Evolutionary conservation across 371 early-diverging fungal genomes (phyloP).

Genomic region (Apophysomyces sp.): DNA sequence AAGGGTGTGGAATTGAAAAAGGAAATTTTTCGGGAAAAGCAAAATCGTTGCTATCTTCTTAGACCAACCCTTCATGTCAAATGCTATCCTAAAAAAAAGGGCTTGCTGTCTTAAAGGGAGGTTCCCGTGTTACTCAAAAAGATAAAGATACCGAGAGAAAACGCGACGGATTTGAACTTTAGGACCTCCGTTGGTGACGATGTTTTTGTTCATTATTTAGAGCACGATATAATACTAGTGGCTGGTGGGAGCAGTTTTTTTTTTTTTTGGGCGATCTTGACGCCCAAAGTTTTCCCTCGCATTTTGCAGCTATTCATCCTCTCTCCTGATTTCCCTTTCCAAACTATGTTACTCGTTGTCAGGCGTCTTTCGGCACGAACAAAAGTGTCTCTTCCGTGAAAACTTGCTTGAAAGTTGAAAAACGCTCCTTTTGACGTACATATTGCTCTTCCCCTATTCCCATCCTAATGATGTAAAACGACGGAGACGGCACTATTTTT

Average conservation of each 20-base stretch:
- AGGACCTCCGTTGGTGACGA: background rate
- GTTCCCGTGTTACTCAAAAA: background rate
- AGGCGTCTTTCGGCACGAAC: background rate
- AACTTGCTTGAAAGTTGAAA: background rate
- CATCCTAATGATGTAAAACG: background rate
- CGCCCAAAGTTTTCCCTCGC: background rate
- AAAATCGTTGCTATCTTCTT: background rate
- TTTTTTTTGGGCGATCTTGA: background rate
- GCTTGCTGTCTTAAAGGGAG: background rate
- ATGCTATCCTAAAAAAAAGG: constrained; percentile 2
- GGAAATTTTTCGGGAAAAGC: background rate
- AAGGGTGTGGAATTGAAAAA: background rate
- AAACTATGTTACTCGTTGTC: background rate
- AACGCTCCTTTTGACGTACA: constrained; percentile 1
- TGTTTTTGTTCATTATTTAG: background rate
- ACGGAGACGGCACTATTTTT: background rate
- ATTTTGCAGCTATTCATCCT: background rate
- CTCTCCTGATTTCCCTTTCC: background rate
- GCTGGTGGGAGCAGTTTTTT: background rate
- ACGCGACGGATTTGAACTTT: background rate
- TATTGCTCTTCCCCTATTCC: background rate
- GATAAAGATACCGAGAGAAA: background rate
- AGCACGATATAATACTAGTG: background rate
- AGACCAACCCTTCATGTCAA: background rate
- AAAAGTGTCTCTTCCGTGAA: background rate